Evolutionary conservation across 1,284 basidiomycete species (phyloP).

Genomic region (Trametes hirsuta): DNA sequence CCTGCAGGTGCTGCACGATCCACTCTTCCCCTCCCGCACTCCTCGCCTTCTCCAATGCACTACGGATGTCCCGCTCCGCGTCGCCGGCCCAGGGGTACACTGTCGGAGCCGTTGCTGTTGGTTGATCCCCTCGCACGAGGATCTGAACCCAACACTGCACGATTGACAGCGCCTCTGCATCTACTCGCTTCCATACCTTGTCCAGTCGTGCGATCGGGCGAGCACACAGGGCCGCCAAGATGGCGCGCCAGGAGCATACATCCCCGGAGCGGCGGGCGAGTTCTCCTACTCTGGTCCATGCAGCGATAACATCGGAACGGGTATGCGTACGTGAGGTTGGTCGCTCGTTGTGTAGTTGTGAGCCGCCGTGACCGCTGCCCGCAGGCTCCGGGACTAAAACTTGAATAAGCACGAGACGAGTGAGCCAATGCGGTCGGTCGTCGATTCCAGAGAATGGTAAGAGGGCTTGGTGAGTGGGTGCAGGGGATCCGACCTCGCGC

Average conservation of each 20-base stretch:
- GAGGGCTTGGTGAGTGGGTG: constrained; percentile 12
- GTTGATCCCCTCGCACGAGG: constrained; percentile 41
- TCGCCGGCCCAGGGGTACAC: constrained; percentile 74
- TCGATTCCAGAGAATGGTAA: constrained; percentile 65
- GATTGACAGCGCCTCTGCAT: constrained; percentile 53
- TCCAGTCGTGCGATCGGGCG: constrained; percentile 73
- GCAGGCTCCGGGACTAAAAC: constrained; percentile 60
- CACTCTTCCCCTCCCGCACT: constrained; percentile 47
- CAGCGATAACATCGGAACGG: constrained; percentile 68
- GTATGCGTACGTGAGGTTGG: constrained; percentile 62
- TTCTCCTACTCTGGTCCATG: constrained; percentile 75
- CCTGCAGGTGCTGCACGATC: constrained; percentile 43
- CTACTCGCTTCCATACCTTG: constrained; percentile 77
- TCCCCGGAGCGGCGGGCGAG: constrained; percentile 68
- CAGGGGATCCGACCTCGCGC: constrained; percentile 13
- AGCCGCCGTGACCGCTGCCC: constrained; percentile 15
- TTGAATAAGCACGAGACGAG: constrained; percentile 68
- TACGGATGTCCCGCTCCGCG: constrained; percentile 43
- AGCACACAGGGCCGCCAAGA: constrained; percentile 66
- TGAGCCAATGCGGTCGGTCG: constrained; percentile 77
- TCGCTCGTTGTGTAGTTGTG: constrained; percentile 41
- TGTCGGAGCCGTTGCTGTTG: constrained; percentile 46
- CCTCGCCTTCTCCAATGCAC: constrained; percentile 47
- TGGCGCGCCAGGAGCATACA: constrained; percentile 76
- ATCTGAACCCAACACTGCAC: constrained; percentile 69